Evolutionary conservation across 208 protist genomes (phyloP).

Genomic region (Wallacemonas sp.): DNA sequence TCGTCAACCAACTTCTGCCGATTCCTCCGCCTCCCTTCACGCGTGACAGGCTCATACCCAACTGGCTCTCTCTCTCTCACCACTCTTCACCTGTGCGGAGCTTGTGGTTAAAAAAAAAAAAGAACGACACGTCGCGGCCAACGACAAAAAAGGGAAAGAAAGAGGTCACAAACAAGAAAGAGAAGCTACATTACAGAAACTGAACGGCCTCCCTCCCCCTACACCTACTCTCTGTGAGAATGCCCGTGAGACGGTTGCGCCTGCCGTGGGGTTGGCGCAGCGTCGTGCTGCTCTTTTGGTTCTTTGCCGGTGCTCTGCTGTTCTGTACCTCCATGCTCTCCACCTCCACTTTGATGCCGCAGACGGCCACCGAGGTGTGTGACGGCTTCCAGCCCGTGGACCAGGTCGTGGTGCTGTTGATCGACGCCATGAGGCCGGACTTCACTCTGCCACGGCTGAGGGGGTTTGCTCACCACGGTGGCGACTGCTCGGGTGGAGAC

Average conservation of each 20-base stretch:
- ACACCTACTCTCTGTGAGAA: no score
- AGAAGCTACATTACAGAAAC: no score
- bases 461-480: constrained; percentile 29
- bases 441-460: constrained; percentile 45
- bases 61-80: no score
- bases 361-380: constrained; percentile 30
- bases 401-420: constrained; percentile 67
- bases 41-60: no score
- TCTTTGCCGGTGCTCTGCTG: constrained; percentile 31
- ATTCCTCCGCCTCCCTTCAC: no score
- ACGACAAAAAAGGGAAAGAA: no score
- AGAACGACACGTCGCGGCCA: no score
- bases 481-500: constrained; percentile 36
- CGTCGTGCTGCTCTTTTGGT: constrained; percentile 25
- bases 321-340: constrained; percentile 68
- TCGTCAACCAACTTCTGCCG: no score
- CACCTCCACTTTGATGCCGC: constrained; percentile 29
- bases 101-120: no score
- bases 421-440: constrained; percentile 75
- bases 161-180: not conserved
- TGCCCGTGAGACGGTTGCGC: no score
- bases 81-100: no score
- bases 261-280: constrained; percentile 13
- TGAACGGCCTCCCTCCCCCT: no score
- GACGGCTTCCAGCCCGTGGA: constrained; percentile 29